These are phyloP conservation scores for Skeletonema potamos DNA, from an alignment of 108 stramenopile genomes.

Conservation along the genomic window DNA sequence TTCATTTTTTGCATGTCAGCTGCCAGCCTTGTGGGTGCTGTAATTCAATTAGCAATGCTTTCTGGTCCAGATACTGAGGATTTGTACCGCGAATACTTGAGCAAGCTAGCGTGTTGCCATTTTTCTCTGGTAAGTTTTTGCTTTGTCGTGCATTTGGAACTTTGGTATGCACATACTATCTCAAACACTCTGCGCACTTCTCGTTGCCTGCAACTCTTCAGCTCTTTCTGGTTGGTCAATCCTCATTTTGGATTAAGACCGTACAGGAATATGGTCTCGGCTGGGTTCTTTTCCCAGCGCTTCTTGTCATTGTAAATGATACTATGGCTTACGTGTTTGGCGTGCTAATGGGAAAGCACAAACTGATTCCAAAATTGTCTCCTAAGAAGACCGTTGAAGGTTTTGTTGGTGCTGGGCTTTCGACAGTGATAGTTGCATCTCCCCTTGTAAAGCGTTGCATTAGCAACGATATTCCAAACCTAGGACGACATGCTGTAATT, in stretches of 20 bases:
- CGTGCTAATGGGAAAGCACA: conserved; percentile 75
- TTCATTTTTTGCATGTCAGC: conserved; percentile 48
- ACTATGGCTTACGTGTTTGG: conserved; percentile 89
- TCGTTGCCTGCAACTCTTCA: conserved; percentile 1
- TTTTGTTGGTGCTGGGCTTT: conserved; percentile 88
- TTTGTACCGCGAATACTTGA: conserved; percentile 57
- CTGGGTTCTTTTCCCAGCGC: conserved; percentile 89
- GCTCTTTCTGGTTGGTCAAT: conserved; percentile 59
- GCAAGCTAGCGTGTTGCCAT: conserved; percentile 44
- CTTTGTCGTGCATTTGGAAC: conserved; percentile 6
- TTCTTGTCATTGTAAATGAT: conserved; percentile 83
- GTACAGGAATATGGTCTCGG: conserved; percentile 72
- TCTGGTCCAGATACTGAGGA: conserved; percentile 30
- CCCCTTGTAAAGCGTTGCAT: conserved; percentile 26
- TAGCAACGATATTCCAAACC: conserved; percentile 11
- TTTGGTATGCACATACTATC: not conserved
- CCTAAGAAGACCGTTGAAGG: conserved; percentile 99
- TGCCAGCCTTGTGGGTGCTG: conserved; percentile 37
- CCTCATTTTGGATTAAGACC: conserved; percentile 76
- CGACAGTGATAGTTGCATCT: conserved; percentile 59
- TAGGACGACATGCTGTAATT: conserved; percentile 61
- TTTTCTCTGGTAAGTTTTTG: conserved; percentile 60
- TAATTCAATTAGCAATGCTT: conserved; percentile 44
- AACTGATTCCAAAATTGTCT: conserved; percentile 76
- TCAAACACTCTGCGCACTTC: not conserved